Evolutionary conservation across 495 filamentous ascomycete species (phyloP).

Genomic region (Lindgomyces ingoldianus): DNA sequence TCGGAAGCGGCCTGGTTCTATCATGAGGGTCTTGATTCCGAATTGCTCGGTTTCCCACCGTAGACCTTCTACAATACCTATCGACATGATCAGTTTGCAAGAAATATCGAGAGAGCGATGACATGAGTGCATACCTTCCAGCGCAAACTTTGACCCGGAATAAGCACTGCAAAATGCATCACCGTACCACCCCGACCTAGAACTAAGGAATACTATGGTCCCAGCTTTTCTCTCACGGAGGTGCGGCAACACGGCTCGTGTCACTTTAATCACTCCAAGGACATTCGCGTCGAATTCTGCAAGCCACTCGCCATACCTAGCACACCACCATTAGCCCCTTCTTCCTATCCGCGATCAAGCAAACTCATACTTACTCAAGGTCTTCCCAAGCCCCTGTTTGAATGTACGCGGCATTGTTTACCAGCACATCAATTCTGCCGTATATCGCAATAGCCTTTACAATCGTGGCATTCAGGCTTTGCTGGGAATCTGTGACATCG

Average conservation of each 20-base stretch:
- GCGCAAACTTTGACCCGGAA: constrained; percentile 37
- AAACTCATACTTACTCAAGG: constrained; percentile 2
- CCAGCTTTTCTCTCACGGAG: constrained; percentile 30
- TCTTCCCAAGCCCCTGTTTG: constrained; percentile 26
- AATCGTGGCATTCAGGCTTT: constrained; percentile 11
- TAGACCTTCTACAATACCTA: constrained; percentile 12
- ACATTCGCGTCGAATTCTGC: constrained; percentile 40
- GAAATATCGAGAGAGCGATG: not conserved
- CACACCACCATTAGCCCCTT: no score
- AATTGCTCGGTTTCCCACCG: constrained; percentile 4
- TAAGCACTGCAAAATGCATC: constrained; percentile 14
- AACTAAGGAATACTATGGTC: constrained; percentile 37
- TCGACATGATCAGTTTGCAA: not conserved
- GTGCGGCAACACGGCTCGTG: constrained; percentile 33
- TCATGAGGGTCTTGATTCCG: constrained; percentile 26
- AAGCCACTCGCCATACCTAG: constrained; percentile 27
- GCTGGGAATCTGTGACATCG: constrained; percentile 19
- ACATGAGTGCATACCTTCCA: constrained; percentile 31
- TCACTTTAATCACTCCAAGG: constrained; percentile 37
- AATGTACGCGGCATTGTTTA: constrained; percentile 37
- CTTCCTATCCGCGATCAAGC: not conserved
- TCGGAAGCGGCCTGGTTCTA: constrained; percentile 36
- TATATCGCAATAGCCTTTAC: not conserved
- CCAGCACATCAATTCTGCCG: constrained; percentile 35
- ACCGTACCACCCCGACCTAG: constrained; percentile 27